Base-by-base conservation (phyloP, 2,329 filamentous ascomycete genomes). In the Claviceps fusiformis region DNA sequence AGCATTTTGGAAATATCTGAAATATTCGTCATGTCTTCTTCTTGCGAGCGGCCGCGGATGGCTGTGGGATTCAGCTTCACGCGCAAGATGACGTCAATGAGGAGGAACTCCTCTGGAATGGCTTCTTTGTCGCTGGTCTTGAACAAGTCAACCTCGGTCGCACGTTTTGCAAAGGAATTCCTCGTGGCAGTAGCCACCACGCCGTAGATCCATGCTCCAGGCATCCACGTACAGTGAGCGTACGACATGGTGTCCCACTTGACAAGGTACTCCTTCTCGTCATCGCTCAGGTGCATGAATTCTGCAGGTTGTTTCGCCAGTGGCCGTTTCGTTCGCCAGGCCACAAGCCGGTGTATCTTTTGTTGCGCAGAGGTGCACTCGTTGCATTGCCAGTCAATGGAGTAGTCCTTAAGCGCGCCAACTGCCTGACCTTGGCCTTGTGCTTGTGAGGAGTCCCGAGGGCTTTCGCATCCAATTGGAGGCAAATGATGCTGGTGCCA, bases 401-500 rank as follows among this genome's bases (percentile, higher is more conserved):
- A 79, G 68, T 95, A 95, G 64, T 93, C 84, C 3, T 81, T 74
- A 48, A 88, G 79, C 2, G 85, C 81, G 58, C 83, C 78, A 0
- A 59, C 59, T 46, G 62, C 62, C 49, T 64, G 59, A 54, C 70
- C 67, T 19, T 66, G 63, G 3, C 24, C 24, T 46, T 67, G 66
- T 31, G 71, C 60, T 27, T 37, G 35, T n/a, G 39, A 7, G 39
- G 17, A n/a, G 39, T 6, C 31, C 31, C 31, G 39, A 5, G 39
- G 39, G 17, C 68, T 60, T 48, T 64, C 60, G 54, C 67, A 63
- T 17, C 60, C 59, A 24, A 69, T 63, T 27, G 78, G 71, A 3
- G 88, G 84, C 10, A 97, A 73, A 71, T 98, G 92, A 57, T 92
- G 81, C 60, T 86, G 84, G 67, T 98, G 93, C 73, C 85, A 96